Conservation (phyloP, 2,329 filamentous ascomycete species). For the Ilyonectria robusta region DNA sequence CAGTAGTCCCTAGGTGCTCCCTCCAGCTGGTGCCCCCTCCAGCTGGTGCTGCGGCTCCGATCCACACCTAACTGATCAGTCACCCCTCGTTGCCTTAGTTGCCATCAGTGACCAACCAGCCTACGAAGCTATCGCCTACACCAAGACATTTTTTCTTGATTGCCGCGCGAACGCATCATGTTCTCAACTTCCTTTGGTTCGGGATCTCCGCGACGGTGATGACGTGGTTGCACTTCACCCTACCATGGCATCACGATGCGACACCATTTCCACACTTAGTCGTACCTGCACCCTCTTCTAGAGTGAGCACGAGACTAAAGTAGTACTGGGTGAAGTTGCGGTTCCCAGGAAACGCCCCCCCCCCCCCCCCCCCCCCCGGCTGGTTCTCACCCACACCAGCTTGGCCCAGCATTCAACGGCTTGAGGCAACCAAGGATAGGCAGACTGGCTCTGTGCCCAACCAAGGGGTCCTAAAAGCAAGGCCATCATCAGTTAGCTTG, state of each 20-base stretch:
- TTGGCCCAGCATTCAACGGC: not conserved
- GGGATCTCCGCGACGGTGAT: constrained; percentile 5
- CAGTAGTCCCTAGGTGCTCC: not conserved
- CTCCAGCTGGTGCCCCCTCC: constrained; percentile 11
- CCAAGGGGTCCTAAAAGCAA: not conserved
- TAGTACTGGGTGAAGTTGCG: not conserved
- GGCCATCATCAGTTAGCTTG: constrained; percentile 16
- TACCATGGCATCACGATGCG: constrained; percentile 15
- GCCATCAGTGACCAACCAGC: constrained; percentile 1
- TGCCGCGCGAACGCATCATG: constrained; percentile 5
- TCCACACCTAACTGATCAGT: not conserved
- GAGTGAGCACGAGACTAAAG: not conserved
- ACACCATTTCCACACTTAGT: not conserved
- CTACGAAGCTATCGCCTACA: not conserved
- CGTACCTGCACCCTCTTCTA: not conserved
- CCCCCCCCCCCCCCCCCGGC: not conserved
- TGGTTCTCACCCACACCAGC: not conserved
- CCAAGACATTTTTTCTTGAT: constrained; percentile 21
- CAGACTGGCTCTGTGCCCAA: constrained; percentile 3
- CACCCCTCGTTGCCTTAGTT: not conserved
- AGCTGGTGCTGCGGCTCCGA: constrained; percentile 9
- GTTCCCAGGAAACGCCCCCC: not conserved
- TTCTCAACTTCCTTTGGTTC: constrained; percentile 10
- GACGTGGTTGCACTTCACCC: constrained; percentile 14
- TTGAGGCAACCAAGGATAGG: not conserved